Evolutionary conservation across 352 stramenopile species (phyloP).

Genomic region (Phytophthora chlamydospora): DNA sequence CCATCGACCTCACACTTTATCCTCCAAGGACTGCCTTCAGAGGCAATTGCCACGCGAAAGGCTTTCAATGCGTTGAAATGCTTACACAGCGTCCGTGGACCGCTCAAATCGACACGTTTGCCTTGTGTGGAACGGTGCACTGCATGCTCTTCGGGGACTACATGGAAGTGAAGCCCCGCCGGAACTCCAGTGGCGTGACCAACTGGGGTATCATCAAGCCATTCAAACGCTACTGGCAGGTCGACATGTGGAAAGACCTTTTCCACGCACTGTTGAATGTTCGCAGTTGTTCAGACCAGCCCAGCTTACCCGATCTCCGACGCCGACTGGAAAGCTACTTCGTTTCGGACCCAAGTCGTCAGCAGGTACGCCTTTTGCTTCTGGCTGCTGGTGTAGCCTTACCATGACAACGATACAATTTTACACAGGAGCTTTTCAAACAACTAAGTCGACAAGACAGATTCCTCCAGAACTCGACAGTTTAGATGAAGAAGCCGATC

Average conservation of each 20-base stretch:
- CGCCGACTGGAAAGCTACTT: conserved; percentile 68
- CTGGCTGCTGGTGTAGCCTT: neutral
- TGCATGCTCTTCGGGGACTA: conserved; percentile 89
- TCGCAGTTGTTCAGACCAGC: conserved; percentile 66
- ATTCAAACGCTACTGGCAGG: conserved; percentile 87
- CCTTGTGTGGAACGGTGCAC: conserved; percentile 73
- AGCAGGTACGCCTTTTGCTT: conserved; percentile 43
- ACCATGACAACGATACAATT: conserved; percentile 5
- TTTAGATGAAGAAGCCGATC: conserved; percentile 27
- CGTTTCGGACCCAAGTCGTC: conserved; percentile 39
- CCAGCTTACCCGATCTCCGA: conserved; percentile 52
- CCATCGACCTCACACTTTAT: conserved; percentile 76
- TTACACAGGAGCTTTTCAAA: conserved; percentile 58
- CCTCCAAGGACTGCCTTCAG: conserved; percentile 59
- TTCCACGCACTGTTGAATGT: conserved; percentile 83
- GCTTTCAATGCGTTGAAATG: conserved; percentile 89
- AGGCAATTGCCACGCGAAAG: conserved; percentile 84
- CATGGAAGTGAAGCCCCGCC: conserved; percentile 66
- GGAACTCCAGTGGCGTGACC: conserved; percentile 26
- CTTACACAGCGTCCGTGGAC: conserved; percentile 75
- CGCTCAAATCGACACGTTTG: conserved; percentile 87
- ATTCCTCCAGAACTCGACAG: conserved; percentile 44
- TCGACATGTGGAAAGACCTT: conserved; percentile 71
- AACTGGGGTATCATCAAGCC: conserved; percentile 55
- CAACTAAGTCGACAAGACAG: conserved; percentile 59